Percentiles rank a stretch among this genome's conserved stretches.
Conservation (phyloP, 192 early-diverging fungal genomes). For the Helicostylum pulchrum region DNA sequence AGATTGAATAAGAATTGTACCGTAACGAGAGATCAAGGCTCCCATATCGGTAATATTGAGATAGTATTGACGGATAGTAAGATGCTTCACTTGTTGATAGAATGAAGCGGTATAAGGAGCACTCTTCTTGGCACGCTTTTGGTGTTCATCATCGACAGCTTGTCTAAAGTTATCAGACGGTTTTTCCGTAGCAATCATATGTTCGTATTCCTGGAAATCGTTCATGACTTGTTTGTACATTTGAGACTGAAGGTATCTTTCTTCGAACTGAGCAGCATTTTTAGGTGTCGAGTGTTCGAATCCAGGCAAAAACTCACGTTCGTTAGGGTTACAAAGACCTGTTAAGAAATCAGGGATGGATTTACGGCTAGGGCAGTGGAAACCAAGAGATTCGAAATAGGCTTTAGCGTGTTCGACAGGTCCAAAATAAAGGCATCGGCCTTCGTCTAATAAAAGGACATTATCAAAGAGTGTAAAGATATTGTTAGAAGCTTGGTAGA, state of each 20-base stretch:
- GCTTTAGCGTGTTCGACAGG: constrained; percentile 52
- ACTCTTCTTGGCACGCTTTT: constrained; percentile 43
- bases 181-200: constrained; percentile 24
- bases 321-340: constrained; percentile 60
- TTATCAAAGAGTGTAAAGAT: constrained; percentile 75
- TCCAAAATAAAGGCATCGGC: constrained; percentile 69
- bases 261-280: constrained; percentile 63
- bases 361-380: constrained; percentile 60
- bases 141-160: constrained; percentile 55
- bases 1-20: constrained; percentile 58
- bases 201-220: constrained; percentile 44
- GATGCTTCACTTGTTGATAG: constrained; percentile 54
- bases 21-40: constrained; percentile 53
- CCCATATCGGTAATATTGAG: constrained; percentile 53
- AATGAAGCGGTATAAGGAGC: constrained; percentile 68
- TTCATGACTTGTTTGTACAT: constrained; percentile 39
- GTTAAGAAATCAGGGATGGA: constrained; percentile 73
- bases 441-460: constrained; percentile 62
- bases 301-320: constrained; percentile 50
- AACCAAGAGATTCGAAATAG: constrained; percentile 64
- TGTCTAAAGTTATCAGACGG: constrained; percentile 36
- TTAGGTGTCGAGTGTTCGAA: constrained; percentile 54
- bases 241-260: constrained; percentile 43
- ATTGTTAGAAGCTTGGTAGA: constrained; percentile 75
- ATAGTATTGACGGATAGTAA: constrained; percentile 62